These are phyloP conservation scores for Adansonia digitata DNA, from an alignment of 345 rosid species.

Conservation along the genomic window DNA sequence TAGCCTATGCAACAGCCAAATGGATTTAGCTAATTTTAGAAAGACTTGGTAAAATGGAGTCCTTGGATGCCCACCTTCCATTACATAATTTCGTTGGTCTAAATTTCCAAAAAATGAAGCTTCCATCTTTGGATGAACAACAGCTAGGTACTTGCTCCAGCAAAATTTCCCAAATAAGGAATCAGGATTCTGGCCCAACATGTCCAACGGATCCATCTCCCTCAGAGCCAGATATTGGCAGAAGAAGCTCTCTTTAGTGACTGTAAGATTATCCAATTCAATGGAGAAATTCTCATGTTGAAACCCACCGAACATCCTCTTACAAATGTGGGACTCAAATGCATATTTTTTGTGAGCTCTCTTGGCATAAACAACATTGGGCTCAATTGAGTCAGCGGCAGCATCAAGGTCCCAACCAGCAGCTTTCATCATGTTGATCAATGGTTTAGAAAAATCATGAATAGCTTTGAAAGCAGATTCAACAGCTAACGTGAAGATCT, in stretches of 20 bases:
- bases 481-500: conserved; percentile 51
- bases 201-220: conserved; percentile 72
- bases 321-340: conserved; percentile 77
- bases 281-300: conserved; percentile 54
- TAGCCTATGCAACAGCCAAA: conserved; percentile 78
- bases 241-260: conserved; percentile 56
- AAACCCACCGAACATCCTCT: conserved; percentile 72
- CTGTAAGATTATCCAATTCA: conserved; percentile 32
- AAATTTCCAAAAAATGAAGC: conserved; percentile 81
- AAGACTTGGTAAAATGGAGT: conserved; percentile 73
- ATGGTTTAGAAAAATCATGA: conserved; percentile 76
- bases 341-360: conserved; percentile 81
- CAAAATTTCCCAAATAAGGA: conserved; percentile 67
- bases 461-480: conserved; percentile 72
- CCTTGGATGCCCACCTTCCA: conserved; percentile 77
- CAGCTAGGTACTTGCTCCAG: conserved; percentile 55
- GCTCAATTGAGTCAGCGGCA: conserved; percentile 72
- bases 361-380: conserved; percentile 63
- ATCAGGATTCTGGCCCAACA: conserved; percentile 70
- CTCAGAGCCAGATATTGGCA: conserved; percentile 56
- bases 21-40: conserved; percentile 64
- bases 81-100: conserved; percentile 64
- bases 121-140: conserved; percentile 84
- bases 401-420: conserved; percentile 95
- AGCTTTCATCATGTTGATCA: conserved; percentile 91